phyloP scores from a whole-genome alignment of 148 eudicot genomes.

The Talinum fruticosum region DNA sequence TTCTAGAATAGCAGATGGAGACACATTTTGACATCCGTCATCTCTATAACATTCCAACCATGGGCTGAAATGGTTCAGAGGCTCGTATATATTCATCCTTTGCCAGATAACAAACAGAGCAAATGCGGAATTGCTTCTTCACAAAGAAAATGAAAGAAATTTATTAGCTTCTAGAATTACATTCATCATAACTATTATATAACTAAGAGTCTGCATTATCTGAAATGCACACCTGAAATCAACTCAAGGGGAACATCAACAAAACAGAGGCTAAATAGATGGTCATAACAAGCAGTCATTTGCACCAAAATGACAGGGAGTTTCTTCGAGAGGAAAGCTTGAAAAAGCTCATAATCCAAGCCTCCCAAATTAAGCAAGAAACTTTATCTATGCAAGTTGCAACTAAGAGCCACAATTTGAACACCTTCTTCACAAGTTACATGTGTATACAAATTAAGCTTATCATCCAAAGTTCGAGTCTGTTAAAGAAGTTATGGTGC shows the following conservation, averaged over 20 bases:
- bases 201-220: slow-evolving; percentile 15
- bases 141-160: slow-evolving; percentile 3
- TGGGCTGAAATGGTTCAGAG: slow-evolving; percentile 68
- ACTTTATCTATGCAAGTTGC: not conserved
- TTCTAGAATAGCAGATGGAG: slow-evolving; percentile 49
- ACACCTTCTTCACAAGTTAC: not conserved
- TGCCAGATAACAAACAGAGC: slow-evolving; percentile 59
- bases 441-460: not conserved
- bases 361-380: not conserved
- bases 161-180: slow-evolving; percentile 7
- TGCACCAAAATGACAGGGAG: not conserved
- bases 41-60: slow-evolving; percentile 77
- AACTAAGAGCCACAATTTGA: not conserved
- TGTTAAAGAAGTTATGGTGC: not conserved
- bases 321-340: not conserved
- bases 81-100: slow-evolving; percentile 80
- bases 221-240: slow-evolving; percentile 8
- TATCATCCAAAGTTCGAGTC: not conserved
- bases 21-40: slow-evolving; percentile 45
- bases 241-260: slow-evolving; percentile 5
- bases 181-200: slow-evolving; percentile 14
- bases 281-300: not conserved
- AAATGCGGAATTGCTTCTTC: slow-evolving; percentile 49
- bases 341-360: not conserved
- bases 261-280: not conserved